These are phyloP conservation scores for Prunus mongolica DNA, from an alignment of 306 rosid species.

Conservation along the genomic window DNA sequence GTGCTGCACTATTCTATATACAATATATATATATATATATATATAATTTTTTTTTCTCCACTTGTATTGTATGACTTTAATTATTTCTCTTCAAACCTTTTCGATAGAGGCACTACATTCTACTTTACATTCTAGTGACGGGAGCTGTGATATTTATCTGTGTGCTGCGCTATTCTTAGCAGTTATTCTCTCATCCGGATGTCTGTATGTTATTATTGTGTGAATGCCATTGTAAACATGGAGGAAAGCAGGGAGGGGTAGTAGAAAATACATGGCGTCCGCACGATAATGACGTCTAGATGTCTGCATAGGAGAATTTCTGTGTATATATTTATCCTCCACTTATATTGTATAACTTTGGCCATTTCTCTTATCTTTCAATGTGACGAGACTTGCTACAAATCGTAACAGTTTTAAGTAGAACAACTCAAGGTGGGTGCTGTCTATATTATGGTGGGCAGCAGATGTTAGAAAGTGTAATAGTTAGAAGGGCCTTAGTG, in stretches of 20 bases:
- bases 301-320: no score
- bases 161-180: slow-evolving; percentile 21
- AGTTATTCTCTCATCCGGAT: no score
- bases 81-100: neutral
- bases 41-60: neutral
- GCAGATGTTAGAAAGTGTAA: neutral
- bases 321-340: neutral
- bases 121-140: slow-evolving; percentile 46
- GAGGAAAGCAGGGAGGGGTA: no score
- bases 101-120: slow-evolving; percentile 40
- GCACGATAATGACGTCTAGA: no score
- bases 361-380: neutral
- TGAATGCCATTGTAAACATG: no score
- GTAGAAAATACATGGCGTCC: no score
- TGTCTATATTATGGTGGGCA: neutral
- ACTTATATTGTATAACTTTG: neutral
- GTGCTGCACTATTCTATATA: slow-evolving; percentile 13
- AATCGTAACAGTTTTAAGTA: neutral
- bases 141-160: slow-evolving; percentile 54
- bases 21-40: neutral
- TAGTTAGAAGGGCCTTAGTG: neutral
- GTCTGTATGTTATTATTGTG: no score
- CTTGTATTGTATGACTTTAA: neutral
- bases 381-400: neutral
- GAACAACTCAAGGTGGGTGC: neutral